phyloP scores from a whole-genome alignment of 1,284 basidiomycete genomes.

The Fomitiporia mediterranea region DNA sequence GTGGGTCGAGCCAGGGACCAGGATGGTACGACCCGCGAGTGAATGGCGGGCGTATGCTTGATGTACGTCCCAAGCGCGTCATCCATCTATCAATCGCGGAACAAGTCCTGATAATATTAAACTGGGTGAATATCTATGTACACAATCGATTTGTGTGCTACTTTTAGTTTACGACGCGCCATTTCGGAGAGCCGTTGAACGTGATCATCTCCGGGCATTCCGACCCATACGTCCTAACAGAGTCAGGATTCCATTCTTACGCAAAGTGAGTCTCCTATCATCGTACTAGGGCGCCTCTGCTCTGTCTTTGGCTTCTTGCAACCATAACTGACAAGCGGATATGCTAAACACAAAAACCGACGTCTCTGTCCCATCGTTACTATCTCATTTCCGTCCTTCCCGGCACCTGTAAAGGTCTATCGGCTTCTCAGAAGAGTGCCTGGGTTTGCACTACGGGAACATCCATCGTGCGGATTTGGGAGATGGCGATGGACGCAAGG shows the following conservation, averaged over 20 bases:
- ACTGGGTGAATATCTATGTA: too few relatives aligned
- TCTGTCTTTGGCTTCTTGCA: too few relatives aligned
- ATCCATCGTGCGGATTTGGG: constrained; percentile 43
- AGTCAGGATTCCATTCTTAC: constrained; percentile 37
- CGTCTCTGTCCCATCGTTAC: too few relatives aligned
- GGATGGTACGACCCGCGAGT: constrained; percentile 71
- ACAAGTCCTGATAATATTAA: too few relatives aligned
- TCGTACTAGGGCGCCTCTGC: background rate
- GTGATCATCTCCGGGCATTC: constrained; percentile 43
- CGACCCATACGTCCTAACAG: constrained; percentile 40
- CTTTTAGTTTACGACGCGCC: constrained; percentile 54
- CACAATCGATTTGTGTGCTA: too few relatives aligned
- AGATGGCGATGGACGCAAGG: constrained; percentile 39
- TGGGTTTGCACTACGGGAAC: constrained; percentile 42
- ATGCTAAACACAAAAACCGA: too few relatives aligned
- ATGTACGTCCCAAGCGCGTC: constrained; percentile 42
- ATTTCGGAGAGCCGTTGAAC: constrained; percentile 42
- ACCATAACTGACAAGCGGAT: too few relatives aligned
- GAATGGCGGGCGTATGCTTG: constrained; percentile 65
- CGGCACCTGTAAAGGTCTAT: constrained; percentile 59
- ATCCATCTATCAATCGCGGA: too few relatives aligned
- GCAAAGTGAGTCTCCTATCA: constrained; percentile 34
- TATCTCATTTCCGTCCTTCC: background rate
- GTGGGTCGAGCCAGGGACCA: background rate
- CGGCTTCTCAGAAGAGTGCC: constrained; percentile 54